phyloP scores from a whole-genome alignment of 1,139 yeast genomes.

The Pichia sp. region DNA sequence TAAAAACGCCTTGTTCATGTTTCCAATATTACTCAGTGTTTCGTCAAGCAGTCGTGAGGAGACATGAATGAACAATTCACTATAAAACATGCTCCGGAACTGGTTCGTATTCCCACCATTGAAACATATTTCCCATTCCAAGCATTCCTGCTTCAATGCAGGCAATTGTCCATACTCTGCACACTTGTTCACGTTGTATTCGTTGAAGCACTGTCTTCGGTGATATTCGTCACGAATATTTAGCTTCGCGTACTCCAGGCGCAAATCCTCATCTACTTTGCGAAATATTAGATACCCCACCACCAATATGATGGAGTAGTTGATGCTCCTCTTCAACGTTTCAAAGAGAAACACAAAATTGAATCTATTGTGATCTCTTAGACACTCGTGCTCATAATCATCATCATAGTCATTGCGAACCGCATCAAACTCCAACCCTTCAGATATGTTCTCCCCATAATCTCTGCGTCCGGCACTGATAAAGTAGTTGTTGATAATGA shows the following conservation, averaged over 20 bases:
- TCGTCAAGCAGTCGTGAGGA: conserved; percentile 57
- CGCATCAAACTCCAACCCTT: too few species aligned
- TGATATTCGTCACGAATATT: conserved; percentile 33
- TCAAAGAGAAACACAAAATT: too few species aligned
- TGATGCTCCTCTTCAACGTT: conserved; percentile 38
- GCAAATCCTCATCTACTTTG: conserved; percentile 48
- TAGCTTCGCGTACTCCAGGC: conserved; percentile 37
- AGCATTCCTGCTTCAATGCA: conserved; percentile 49
- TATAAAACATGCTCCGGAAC: conserved; percentile 17
- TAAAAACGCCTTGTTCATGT: conserved; percentile 44
- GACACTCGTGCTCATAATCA: too few species aligned
- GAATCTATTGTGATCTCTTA: too few species aligned
- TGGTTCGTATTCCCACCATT: conserved; percentile 34
- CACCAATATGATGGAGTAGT: conserved; percentile 30
- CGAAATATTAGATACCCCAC: conserved; percentile 37
- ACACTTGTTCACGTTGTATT: conserved; percentile 51
- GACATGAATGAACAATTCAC: conserved; percentile 52
- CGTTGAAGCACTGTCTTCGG: conserved; percentile 41
- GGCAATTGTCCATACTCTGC: conserved; percentile 52
- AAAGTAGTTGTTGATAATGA: too few species aligned
- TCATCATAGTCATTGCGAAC: too few species aligned
- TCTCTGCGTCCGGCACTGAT: too few species aligned
- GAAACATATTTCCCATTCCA: conserved; percentile 59
- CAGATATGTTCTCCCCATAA: too few species aligned
- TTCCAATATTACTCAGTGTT: conserved; percentile 56